Conservation (phyloP, 2,329 filamentous ascomycete genomes). For the Trichoderma koningiopsis region DNA sequence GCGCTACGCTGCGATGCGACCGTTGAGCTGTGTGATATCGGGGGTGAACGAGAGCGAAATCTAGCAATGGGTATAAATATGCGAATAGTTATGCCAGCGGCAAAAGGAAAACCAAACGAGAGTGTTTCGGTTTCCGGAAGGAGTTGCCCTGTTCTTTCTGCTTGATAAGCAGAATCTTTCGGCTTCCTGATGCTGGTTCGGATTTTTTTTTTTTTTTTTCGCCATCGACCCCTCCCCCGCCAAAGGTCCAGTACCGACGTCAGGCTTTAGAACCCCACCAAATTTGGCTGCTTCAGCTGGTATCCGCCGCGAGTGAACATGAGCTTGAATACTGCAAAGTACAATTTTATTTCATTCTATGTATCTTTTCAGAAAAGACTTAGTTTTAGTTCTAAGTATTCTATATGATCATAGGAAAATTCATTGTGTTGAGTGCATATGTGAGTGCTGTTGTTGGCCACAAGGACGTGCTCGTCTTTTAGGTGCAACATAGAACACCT, state of each 20-base stretch:
- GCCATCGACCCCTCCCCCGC: slow-evolving; percentile 26
- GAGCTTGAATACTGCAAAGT: background rate
- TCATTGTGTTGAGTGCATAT: background rate
- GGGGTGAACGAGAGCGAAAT: background rate
- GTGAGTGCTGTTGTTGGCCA: background rate
- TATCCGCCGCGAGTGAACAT: background rate
- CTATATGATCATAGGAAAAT: too few relatives aligned
- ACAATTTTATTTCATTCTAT: background rate
- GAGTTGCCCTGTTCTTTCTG: slow-evolving; percentile 20
- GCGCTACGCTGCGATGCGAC: background rate
- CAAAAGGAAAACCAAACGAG: background rate
- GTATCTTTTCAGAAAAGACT: too few relatives aligned
- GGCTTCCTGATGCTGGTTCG: slow-evolving; percentile 22
- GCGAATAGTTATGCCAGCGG: background rate
- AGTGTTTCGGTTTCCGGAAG: background rate
- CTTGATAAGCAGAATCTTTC: slow-evolving; percentile 29
- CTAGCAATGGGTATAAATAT: background rate
- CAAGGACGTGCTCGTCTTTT: background rate
- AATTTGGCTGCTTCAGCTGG: background rate
- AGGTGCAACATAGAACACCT: background rate
- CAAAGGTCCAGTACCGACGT: background rate
- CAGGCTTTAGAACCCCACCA: slow-evolving; percentile 6
- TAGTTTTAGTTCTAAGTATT: too few relatives aligned
- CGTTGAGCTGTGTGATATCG: background rate
- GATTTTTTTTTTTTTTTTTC: slow-evolving; percentile 22